A percentile compares a stretch with the other conserved stretches of the same genome.
phyloP scores from a whole-genome alignment of 1,284 basidiomycete species.

The Pisolithus thermaeus region DNA sequence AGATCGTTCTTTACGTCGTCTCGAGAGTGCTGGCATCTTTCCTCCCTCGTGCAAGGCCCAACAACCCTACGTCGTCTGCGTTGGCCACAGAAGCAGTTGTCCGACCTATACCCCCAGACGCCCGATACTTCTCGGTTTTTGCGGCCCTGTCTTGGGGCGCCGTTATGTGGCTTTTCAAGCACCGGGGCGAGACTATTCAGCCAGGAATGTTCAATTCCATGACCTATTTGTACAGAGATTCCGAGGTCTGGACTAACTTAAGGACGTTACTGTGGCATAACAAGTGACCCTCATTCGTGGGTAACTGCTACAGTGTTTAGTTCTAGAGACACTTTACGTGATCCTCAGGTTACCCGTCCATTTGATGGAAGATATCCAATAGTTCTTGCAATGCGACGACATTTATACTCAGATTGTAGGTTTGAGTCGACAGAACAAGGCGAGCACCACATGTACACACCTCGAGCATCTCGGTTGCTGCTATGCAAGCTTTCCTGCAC shows the following conservation, averaged over 20 bases:
- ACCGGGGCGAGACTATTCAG: slow-evolving; percentile 84
- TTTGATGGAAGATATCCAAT: slow-evolving; percentile 28
- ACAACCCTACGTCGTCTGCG: slow-evolving; percentile 36
- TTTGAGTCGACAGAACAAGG: slow-evolving; percentile 8
- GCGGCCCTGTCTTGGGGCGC: slow-evolving; percentile 91
- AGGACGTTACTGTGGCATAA: slow-evolving; percentile 72
- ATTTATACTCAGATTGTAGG: slow-evolving; percentile 49
- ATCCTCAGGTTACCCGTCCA: slow-evolving; percentile 17
- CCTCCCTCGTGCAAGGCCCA: slow-evolving; percentile 63
- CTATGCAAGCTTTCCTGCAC: slow-evolving; percentile 52
- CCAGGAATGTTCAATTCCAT: slow-evolving; percentile 90
- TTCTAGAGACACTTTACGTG: not conserved
- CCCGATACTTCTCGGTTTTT: slow-evolving; percentile 80
- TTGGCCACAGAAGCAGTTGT: slow-evolving; percentile 37
- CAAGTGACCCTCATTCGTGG: slow-evolving; percentile 33
- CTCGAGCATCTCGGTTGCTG: slow-evolving; percentile 60
- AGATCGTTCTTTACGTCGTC: slow-evolving; percentile 96
- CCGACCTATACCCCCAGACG: slow-evolving; percentile 75
- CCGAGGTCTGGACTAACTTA: slow-evolving; percentile 61
- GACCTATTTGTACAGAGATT: slow-evolving; percentile 73
- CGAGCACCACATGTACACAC: slow-evolving; percentile 31
- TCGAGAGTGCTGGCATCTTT: slow-evolving; percentile 86
- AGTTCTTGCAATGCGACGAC: slow-evolving; percentile 38
- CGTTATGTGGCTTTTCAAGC: slow-evolving; percentile 96
- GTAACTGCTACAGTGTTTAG: not conserved